Conservation (phyloP, 2,329 filamentous ascomycete species). For the Cyphellophora attinorum region DNA sequence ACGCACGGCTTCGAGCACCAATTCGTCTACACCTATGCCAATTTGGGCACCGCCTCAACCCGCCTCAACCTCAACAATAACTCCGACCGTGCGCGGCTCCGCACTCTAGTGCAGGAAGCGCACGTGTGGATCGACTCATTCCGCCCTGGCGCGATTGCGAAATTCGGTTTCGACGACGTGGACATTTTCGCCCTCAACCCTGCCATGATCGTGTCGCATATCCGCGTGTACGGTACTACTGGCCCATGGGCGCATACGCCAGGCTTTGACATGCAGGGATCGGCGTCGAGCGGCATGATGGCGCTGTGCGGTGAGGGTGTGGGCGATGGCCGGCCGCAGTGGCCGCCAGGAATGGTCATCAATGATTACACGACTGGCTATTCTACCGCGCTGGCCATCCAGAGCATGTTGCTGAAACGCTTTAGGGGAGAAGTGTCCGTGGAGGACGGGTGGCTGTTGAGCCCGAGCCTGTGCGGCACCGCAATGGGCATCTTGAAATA, state of each 20-base stretch:
- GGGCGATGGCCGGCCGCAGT: no score
- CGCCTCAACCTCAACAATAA: conserved; percentile 3
- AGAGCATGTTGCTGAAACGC: no score
- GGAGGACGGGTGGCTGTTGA: no score
- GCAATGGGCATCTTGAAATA: no score
- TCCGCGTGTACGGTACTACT: conserved; percentile 1
- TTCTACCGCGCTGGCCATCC: no score
- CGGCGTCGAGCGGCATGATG: conserved; percentile 1
- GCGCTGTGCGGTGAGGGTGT: no score
- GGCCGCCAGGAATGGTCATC: no score
- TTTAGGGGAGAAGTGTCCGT: no score
- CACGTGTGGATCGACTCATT: conserved; percentile 3
- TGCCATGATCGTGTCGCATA: conserved; percentile 1
- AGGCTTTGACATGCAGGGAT: conserved; percentile 4
- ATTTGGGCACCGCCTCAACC: no score
- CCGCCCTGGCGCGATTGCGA: not conserved
- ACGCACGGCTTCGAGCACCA: conserved; percentile 4
- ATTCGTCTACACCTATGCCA: conserved; percentile 1
- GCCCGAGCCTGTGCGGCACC: no score
- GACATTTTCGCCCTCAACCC: conserved; percentile 1
- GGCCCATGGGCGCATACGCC: conserved; percentile 2
- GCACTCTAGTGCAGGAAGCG: conserved; percentile 2
- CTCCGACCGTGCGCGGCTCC: not conserved
- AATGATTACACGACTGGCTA: no score
- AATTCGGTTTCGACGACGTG: conserved; percentile 3